These are phyloP conservation scores for Euclidium syriacum DNA, from an alignment of 345 rosid species.

Conservation along the genomic window DNA sequence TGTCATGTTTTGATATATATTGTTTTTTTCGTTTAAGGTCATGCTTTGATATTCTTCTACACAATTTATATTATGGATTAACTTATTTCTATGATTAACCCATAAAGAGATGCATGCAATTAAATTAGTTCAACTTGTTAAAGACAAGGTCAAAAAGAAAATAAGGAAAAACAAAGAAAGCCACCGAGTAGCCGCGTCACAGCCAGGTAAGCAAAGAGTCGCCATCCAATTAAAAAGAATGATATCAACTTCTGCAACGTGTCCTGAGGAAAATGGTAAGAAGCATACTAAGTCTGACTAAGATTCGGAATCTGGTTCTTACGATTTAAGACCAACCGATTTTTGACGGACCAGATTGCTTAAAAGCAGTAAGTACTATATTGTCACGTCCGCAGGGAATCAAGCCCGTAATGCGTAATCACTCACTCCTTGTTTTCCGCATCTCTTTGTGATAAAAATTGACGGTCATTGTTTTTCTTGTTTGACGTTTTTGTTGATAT, in stretches of 20 bases:
- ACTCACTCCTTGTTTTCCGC: slow-evolving; percentile 20
- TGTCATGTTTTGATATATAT: too few relatives aligned
- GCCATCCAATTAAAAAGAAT: not conserved
- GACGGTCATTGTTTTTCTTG: slow-evolving; percentile 1
- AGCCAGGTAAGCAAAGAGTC: slow-evolving; percentile 30
- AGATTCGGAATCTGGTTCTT: slow-evolving; percentile 23
- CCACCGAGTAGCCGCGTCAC: slow-evolving; percentile 31
- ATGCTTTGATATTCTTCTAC: not conserved
- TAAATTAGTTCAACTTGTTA: not conserved
- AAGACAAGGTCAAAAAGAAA: not conserved
- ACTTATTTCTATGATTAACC: not conserved
- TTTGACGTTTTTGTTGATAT: slow-evolving; percentile 18
- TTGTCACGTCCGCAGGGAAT: slow-evolving; percentile 17
- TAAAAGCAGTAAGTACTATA: not conserved
- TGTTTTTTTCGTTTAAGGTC: too few relatives aligned
- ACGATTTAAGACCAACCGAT: slow-evolving; percentile 18
- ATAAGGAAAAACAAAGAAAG: not conserved
- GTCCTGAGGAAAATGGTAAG: not conserved
- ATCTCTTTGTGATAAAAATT: not conserved
- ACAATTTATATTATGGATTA: not conserved
- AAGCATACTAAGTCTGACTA: not conserved
- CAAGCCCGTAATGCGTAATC: not conserved
- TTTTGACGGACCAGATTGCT: slow-evolving; percentile 22
- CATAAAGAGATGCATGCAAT: slow-evolving; percentile 1
- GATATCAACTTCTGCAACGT: slow-evolving; percentile 7